Conservation (phyloP, 2,329 filamentous ascomycete genomes). For the Podosphaera leucotricha region DNA sequence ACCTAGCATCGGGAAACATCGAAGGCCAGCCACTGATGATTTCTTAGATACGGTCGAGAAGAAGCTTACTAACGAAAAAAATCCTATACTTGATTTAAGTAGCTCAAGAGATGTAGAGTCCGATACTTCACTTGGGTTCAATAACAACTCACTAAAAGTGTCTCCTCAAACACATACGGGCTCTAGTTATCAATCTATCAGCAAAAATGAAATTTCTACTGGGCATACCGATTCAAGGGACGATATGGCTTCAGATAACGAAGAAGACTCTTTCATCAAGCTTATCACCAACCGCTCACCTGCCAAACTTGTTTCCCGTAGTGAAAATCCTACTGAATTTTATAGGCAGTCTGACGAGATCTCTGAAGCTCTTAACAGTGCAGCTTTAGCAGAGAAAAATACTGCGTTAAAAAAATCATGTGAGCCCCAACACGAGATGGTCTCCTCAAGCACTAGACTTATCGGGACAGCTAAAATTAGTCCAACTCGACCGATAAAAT, state of each 20-base stretch:
- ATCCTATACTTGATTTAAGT: not conserved
- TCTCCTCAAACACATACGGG: not conserved
- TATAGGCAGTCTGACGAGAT: slow-evolving; percentile 37
- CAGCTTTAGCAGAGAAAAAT: slow-evolving; percentile 9
- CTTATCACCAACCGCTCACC: slow-evolving; percentile 17
- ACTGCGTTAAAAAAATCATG: slow-evolving; percentile 3
- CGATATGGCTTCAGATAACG: not conserved
- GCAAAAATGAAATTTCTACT: slow-evolving; percentile 1
- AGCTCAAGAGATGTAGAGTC: not conserved
- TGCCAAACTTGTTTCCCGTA: slow-evolving; percentile 21
- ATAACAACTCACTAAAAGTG: not conserved
- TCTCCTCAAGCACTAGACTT: not conserved
- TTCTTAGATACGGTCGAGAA: not conserved
- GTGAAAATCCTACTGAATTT: slow-evolving; percentile 40
- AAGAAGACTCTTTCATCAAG: slow-evolving; percentile 17
- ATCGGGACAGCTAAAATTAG: not conserved
- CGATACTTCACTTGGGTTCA: not conserved
- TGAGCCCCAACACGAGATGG: not conserved
- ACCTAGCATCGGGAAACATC: not conserved
- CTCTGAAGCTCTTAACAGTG: slow-evolving; percentile 22
- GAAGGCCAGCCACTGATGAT: not conserved
- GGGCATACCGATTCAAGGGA: slow-evolving; percentile 1
- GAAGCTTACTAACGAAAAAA: not conserved
- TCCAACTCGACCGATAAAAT: not conserved
- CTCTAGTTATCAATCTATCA: not conserved